phyloP scores from a whole-genome alignment of 2,329 filamentous ascomycete genomes.

The Fusarium neocosmosporiellum region DNA sequence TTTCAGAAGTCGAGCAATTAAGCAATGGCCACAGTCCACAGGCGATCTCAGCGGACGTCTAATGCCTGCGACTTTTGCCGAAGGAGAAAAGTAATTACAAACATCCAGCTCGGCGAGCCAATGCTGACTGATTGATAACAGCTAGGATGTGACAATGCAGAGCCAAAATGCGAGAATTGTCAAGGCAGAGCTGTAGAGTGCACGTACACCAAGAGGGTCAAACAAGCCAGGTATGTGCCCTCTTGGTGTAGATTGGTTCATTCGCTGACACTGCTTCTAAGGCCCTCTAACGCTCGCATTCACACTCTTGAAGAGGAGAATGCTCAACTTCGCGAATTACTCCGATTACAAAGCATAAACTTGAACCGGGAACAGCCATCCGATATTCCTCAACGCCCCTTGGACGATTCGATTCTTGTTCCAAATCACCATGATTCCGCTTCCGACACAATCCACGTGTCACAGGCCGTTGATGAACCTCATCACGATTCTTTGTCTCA shows the following conservation, averaged over 20 bases:
- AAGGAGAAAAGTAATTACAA: constrained; percentile 28
- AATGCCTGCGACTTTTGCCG: constrained; percentile 38
- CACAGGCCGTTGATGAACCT: neutral
- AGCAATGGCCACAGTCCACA: neutral
- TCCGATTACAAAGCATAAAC: constrained; percentile 3
- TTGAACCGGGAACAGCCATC: neutral
- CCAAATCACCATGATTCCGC: neutral
- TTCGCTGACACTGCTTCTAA: neutral
- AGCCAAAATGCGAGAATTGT: constrained; percentile 33
- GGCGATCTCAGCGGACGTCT: neutral
- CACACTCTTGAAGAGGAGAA: constrained; percentile 52
- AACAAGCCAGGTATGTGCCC: constrained; percentile 2
- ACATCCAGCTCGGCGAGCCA: too few species aligned
- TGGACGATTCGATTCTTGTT: neutral
- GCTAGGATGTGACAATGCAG: constrained; percentile 37
- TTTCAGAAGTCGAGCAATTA: neutral
- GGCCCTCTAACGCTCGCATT: constrained; percentile 45
- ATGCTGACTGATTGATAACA: neutral
- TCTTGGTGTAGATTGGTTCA: accelerated
- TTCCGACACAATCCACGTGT: neutral
- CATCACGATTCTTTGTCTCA: accelerated
- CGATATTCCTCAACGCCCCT: neutral
- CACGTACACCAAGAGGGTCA: constrained; percentile 21
- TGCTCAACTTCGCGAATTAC: constrained; percentile 47
- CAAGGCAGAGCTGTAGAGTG: constrained; percentile 11